Evolutionary conservation across 768 basidiomycete species (phyloP), one percentile per base, ranked within the genome.

Genomic region (Lentinula sp.): DNA sequence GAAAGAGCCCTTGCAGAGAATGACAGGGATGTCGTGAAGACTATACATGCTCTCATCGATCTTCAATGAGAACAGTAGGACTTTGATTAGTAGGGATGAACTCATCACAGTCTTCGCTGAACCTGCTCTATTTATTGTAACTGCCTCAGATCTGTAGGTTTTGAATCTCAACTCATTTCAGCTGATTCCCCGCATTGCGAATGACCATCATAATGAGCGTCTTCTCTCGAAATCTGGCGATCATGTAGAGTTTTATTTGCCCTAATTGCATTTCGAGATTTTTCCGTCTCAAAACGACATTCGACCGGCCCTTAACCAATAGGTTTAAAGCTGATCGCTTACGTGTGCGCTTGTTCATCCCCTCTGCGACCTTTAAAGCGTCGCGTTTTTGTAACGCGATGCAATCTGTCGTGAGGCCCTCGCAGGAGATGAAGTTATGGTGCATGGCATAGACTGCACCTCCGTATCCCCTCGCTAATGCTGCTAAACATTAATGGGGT

Each of bases 341-440:
- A 45, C 52, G 48, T 43, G 40, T 53, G 37, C 28, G 18, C 62
- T 62, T 56, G 60, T 35, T 54, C 64, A 76, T 76, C 79, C 81
- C 81, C 80, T 79, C 55, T 77, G 73, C 71, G 71, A 66, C 75
- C 71, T 74, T 64, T 62, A 74, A 70, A 75, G 74, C 77, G 66
- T 63, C 59, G 61, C 62, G 75, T 71, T 39, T 65, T 63, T 65
- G 55, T 74, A 73, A 73, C 75, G 73, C 80, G 76, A 75, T 71
- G 78, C 71, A 65, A 64, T 51, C 65, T 62, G 67, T 72, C 69
- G 69, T 72, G 80, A 76, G 88, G 87, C 67, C 80, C 86, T 89
- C 88, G 88, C 89, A 89, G 89, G 86, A 91, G 87, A 91, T 88
- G 85, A 85, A 91, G 69, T 87, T 86, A 85, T 84, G 86, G 89